Conservation (phyloP, 2,329 filamentous ascomycete species). For the Magnaporthiopsis incrustans region DNA sequence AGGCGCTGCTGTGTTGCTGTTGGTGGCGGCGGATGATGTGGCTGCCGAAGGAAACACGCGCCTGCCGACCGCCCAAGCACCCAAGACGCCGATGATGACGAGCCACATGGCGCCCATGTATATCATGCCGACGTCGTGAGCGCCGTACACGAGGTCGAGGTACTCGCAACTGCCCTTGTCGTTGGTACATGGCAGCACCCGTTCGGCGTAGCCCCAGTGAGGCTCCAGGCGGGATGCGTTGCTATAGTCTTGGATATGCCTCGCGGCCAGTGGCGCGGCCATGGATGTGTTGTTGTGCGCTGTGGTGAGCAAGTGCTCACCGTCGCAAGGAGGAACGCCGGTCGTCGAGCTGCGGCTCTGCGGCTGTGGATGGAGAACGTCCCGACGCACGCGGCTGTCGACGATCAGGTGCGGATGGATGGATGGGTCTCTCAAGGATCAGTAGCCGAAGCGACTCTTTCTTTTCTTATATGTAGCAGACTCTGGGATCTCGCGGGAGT, state of each 20-base stretch:
- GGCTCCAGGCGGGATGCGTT: slow-evolving; percentile 26
- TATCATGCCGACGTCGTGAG: slow-evolving; percentile 41
- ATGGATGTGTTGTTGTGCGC: not conserved
- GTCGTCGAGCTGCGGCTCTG: not conserved
- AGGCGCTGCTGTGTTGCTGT: slow-evolving; percentile 9
- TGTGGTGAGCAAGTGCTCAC: not conserved
- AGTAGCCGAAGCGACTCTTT: not conserved
- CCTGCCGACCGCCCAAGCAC: slow-evolving; percentile 32
- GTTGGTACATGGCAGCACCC: slow-evolving; percentile 35
- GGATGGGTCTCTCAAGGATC: no score
- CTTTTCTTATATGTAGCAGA: not conserved
- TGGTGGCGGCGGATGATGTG: slow-evolving; percentile 13
- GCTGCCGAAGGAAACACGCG: slow-evolving; percentile 12
- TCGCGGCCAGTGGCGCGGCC: not conserved
- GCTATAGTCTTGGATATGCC: slow-evolving; percentile 34
- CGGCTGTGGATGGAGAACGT: not conserved
- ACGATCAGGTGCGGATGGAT: no score
- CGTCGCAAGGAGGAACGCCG: not conserved
- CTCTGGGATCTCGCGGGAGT: not conserved
- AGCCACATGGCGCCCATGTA: slow-evolving; percentile 44
- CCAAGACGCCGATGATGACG: slow-evolving; percentile 33
- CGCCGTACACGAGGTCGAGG: slow-evolving; percentile 41
- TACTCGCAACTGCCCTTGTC: slow-evolving; percentile 40
- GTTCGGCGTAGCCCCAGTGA: slow-evolving; percentile 41
- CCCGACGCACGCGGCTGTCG: no score